Evolutionary conservation across 2,329 filamentous ascomycete genomes (phyloP).

Genomic region (Beauveria sp.): DNA sequence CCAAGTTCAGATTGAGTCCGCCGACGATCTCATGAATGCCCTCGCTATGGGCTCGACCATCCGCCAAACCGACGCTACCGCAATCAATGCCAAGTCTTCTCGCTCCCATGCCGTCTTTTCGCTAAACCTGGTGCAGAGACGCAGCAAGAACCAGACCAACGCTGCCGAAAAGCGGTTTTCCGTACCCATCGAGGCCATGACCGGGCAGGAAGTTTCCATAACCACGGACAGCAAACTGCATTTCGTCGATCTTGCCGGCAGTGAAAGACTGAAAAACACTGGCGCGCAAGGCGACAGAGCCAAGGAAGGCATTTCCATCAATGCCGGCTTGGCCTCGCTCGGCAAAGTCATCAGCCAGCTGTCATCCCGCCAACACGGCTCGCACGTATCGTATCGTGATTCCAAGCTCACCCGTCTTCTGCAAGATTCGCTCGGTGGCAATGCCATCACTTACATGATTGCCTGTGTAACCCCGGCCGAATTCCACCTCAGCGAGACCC

Average conservation of each 20-base stretch:
- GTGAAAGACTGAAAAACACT: conserved; percentile 94
- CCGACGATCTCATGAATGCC: conserved; percentile 82
- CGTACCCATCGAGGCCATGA: conserved; percentile 73
- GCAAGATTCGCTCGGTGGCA: conserved; percentile 93
- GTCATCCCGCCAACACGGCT: conserved; percentile 77
- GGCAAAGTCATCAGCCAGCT: conserved; percentile 98
- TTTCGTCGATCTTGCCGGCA: conserved; percentile 95
- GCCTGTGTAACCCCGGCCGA: conserved; percentile 95
- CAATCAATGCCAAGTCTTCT: conserved; percentile 95
- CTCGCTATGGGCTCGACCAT: conserved; percentile 90
- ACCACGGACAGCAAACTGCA: conserved; percentile 97
- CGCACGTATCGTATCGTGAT: conserved; percentile 95
- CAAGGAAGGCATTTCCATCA: conserved; percentile 96
- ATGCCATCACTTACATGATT: conserved; percentile 99
- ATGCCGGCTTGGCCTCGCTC: conserved; percentile 85
- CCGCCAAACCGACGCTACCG: conserved; percentile 92
- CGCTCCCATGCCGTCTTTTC: conserved; percentile 97
- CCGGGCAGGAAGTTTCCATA: conserved; percentile 56
- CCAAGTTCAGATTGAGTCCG: conserved; percentile 81
- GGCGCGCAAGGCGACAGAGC: conserved; percentile 90
- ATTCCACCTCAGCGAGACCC: conserved; percentile 93
- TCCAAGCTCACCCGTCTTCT: conserved; percentile 92
- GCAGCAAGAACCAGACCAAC: conserved; percentile 46
- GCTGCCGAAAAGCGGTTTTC: conserved; percentile 77
- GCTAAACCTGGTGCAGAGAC: conserved; percentile 84